A percentile compares a stretch with the other conserved stretches of the same genome.
phyloP scores from a whole-genome alignment of 2,329 filamentous ascomycete genomes.

The Penicillium sp. region DNA sequence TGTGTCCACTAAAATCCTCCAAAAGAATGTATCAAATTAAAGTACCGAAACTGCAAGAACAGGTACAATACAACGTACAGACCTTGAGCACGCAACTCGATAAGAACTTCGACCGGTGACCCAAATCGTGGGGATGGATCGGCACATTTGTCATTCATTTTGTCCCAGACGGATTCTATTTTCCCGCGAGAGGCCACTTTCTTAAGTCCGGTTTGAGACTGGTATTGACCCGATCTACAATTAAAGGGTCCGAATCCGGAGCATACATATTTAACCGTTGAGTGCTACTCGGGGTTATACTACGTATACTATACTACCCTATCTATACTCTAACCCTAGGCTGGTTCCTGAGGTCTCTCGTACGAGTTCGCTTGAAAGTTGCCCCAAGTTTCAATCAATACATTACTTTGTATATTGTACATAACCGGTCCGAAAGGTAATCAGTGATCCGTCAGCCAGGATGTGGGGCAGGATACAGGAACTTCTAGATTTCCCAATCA shows the following conservation, averaged over 20 bases:
- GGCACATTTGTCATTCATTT: conserved; percentile 40
- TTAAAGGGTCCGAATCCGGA: conserved; percentile 28
- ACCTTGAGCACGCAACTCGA: conserved; percentile 13
- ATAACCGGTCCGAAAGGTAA: conserved; percentile 1
- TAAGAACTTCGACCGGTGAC: conserved; percentile 29
- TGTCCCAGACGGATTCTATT: conserved; percentile 37
- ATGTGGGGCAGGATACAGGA: conserved; percentile 27
- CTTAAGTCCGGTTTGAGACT: conserved; percentile 12
- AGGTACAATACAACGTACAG: conserved; percentile 7
- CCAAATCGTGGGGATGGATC: conserved; percentile 36
- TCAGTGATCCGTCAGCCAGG: conserved; percentile 22
- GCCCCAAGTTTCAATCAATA: neutral
- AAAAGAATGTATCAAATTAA: neutral
- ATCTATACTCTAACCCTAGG: neutral
- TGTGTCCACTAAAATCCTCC: neutral
- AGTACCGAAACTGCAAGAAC: neutral
- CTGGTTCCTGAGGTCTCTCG: conserved; percentile 5
- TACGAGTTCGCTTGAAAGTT: conserved; percentile 5
- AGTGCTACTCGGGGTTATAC: neutral
- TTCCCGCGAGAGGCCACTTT: conserved; percentile 27
- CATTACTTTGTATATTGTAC: neutral
- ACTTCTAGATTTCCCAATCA: conserved; percentile 35
- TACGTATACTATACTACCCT: neutral
- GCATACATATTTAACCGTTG: conserved; percentile 21
- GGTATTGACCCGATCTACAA: conserved; percentile 20